Evolutionary conservation across 768 basidiomycete genomes (phyloP), one percentile per base, ranked within the genome.

Genomic region (Russula griseocarnosa): DNA sequence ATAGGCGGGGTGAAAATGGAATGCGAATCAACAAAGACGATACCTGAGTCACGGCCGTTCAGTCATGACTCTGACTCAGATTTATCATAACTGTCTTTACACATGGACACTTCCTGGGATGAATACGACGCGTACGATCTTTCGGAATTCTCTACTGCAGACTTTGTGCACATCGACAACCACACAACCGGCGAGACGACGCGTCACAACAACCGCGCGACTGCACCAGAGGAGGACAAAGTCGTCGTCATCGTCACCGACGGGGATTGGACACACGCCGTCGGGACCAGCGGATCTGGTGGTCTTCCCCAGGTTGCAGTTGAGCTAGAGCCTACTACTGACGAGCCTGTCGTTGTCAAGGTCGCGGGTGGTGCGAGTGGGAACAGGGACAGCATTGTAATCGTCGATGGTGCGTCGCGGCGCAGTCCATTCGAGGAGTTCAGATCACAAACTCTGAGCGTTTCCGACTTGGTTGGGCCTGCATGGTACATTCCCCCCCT

Each of bases 111-210:
- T 47, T 26, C 11, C 50, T 13, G n/a, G 9, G 68, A 67, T 20
- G 66, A 69, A 40, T 69, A 60, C 30, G 66, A 68, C 49, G 53
- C 59, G 56, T 69, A 67, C 66, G 66, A 69, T 56, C 65, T 68
- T 34, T 69, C 66, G 11, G 68, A 67, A 36, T 67, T 67, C 57
- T 49, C 68, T 38, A 32, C 56, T 13, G 53, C 55, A 36, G 67
- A 68, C 65, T 54, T 68, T 13, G 38, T 36, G 20, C 53, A 61
- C 32, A 50, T 62, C 49, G 68, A 68, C 55, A 5, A 11, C 46
- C 22, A 10, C 22, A n/a, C 46, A 18, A 40, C 16, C 6, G 16
- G 16, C 22, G 10, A n/a, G 24, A 36, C 42, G 44, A 49, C 62
- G 60, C 55, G 44, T 42, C 59, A 30, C 49, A 36, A 34, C 49